Evolutionary conservation across 495 filamentous ascomycete species (phyloP), one percentile per base, ranked within the genome.

Genomic region (Podospora pseudopauciseta): DNA sequence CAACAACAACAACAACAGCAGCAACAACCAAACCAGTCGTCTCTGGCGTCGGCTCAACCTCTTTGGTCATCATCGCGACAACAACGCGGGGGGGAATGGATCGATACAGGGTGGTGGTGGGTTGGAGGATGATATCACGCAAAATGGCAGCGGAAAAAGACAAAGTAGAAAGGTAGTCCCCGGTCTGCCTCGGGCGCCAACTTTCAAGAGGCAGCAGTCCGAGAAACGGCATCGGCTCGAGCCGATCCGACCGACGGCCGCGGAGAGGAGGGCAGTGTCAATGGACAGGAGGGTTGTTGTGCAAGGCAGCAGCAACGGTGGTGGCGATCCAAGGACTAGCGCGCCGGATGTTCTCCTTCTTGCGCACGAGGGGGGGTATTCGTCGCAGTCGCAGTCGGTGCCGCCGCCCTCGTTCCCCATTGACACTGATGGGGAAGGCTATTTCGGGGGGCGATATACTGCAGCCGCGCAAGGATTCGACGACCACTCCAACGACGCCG

Each of bases 191-290:
- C 85, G 91, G 65, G 80, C 88, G 13, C 84, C 87, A 63, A 93
- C 91, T 4, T 92, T 94, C 78, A 90, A 88, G 76, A 85, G 93
- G 72, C 92, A 93, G 73, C 86, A 90, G 72, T 92, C 91, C 27
- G 94, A 97, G 77, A 84, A 83, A 67, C 84, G 92, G 69, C 88
- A 93, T 70, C 88, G 85, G 67, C 82, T 96, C 28, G 83, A 88
- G 61, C 88, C 91, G 28, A 78, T 86, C 30, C 80, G 87, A 6
- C 85, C 86, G 13, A 83, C 83, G 64, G 66, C 78, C 26, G 85
- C 86, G 23, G 91, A 93, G 73, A 86, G 90, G 70, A 87, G 94
- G 70, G 86, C 91, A 27, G 81, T 88, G 26, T 96, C 93, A 4
- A 86, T 88, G 69, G 91, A 92, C 78, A 87, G 89, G 67, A 85